Evolutionary conservation across 176 grass and related monocot genomes (phyloP).

Genomic region (Hordeum marinum): DNA sequence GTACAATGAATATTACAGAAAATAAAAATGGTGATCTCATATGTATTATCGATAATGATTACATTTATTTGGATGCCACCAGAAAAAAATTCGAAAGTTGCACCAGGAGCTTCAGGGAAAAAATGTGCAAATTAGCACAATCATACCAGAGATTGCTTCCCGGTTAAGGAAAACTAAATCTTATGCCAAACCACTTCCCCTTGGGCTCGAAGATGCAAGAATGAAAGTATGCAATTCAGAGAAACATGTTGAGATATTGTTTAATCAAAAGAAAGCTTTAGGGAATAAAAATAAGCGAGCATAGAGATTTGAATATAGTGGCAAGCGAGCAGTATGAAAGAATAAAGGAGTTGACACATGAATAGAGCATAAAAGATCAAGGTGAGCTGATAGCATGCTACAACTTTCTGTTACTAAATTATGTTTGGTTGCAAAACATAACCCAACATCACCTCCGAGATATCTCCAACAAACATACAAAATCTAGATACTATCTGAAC

Average conservation of each 20-base stretch:
- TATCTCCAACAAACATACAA: no score
- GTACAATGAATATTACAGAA: no score
- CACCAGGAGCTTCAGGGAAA: constrained; percentile 73
- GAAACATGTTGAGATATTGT: constrained; percentile 59
- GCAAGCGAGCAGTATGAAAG: constrained; percentile 50
- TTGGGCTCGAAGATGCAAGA: constrained; percentile 42
- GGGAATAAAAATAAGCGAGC: no score
- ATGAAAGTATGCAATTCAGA: constrained; percentile 52
- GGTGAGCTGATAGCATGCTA: constrained; percentile 24
- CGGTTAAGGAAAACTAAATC: constrained; percentile 67
- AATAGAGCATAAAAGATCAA: constrained; percentile 82
- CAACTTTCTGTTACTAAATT: constrained; percentile 16
- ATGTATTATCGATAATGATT: no score
- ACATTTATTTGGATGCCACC: no score
- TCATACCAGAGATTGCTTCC: constrained; percentile 62
- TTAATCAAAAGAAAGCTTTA: constrained; percentile 56
- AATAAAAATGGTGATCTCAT: no score
- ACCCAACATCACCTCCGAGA: no score
- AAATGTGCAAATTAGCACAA: constrained; percentile 64
- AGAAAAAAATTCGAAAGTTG: constrained; percentile 40
- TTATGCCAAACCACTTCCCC: constrained; percentile 35
- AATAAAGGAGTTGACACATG: constrained; percentile 59
- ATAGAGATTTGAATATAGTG: constrained; percentile 41
- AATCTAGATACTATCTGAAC: no score
- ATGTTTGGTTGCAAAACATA: not conserved